Evolutionary conservation across 208 protist species (phyloP).

Genomic region (Leishmania braziliensis): DNA sequence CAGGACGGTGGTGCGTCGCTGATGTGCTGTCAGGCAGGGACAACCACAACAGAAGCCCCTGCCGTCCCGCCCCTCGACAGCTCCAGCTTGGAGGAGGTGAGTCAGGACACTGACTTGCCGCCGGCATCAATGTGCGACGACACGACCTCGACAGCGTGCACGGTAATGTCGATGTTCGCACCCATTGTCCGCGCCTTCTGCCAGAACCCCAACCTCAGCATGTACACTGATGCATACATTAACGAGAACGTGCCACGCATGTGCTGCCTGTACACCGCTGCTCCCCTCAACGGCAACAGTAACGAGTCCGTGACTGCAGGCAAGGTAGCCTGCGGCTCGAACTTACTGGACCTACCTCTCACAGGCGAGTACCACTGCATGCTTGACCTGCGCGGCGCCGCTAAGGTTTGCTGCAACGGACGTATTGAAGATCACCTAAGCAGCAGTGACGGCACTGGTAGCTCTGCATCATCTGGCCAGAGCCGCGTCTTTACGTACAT

Average conservation of each 20-base stretch:
- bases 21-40: slow-evolving; percentile 15
- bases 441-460: background rate
- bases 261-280: slow-evolving; percentile 27
- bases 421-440: slow-evolving; percentile 4
- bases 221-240: slow-evolving; percentile 25
- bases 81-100: background rate
- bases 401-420: slow-evolving; percentile 26
- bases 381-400: background rate
- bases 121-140: slow-evolving; percentile 17
- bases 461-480: background rate
- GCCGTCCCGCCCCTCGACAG: slow-evolving; percentile 5
- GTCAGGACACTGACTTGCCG: background rate
- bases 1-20: slow-evolving; percentile 19
- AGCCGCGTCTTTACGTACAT: slow-evolving; percentile 10
- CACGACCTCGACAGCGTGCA: slow-evolving; percentile 1
- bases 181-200: slow-evolving; percentile 27
- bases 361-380: slow-evolving; percentile 25
- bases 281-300: background rate
- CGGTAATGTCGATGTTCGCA: slow-evolving; percentile 3
- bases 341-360: slow-evolving; percentile 17
- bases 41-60: slow-evolving; percentile 12
- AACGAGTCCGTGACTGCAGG: background rate
- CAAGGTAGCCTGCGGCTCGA: slow-evolving; percentile 9
- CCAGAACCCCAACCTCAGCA: slow-evolving; percentile 11
- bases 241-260: slow-evolving; percentile 2